These are phyloP conservation scores for Arthonia radiata DNA, from an alignment of 495 filamentous ascomycete species.

Conservation along the genomic window DNA sequence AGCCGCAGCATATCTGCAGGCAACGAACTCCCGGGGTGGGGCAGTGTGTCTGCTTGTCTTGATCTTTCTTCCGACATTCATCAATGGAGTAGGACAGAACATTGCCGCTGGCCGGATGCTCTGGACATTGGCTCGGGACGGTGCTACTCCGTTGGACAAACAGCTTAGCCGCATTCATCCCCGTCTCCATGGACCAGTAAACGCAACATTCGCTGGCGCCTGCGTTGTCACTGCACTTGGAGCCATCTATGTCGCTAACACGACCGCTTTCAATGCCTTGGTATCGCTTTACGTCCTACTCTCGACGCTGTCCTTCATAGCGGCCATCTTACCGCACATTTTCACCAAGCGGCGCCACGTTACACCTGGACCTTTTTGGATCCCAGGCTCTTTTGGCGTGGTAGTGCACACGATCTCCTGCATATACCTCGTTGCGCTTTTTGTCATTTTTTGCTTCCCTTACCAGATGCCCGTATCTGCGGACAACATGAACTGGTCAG, in stretches of 20 bases:
- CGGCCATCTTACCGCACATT: too few relatives aligned
- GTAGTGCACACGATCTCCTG: too few relatives aligned
- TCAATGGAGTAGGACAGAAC: conserved; percentile 39
- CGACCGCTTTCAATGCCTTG: conserved; percentile 8
- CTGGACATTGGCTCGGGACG: conserved; percentile 10
- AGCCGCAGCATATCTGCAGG: conserved; percentile 54
- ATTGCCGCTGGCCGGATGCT: conserved; percentile 14
- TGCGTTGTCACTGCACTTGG: conserved; percentile 9
- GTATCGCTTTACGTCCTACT: conserved; percentile 9
- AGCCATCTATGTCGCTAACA: conserved; percentile 6
- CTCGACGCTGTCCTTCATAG: too few relatives aligned
- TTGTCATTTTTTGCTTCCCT: too few relatives aligned
- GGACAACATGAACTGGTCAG: too few relatives aligned
- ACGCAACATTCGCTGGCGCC: conserved; percentile 7
- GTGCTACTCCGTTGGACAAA: conserved; percentile 1
- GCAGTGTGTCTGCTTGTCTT: conserved; percentile 46
- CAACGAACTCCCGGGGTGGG: conserved; percentile 34
- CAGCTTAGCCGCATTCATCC: conserved; percentile 2
- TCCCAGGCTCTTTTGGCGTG: too few relatives aligned
- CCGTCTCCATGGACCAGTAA: too few relatives aligned
- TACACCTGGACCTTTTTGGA: too few relatives aligned
- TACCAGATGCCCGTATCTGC: too few relatives aligned
- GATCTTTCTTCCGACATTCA: conserved; percentile 35
- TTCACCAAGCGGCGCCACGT: too few relatives aligned
- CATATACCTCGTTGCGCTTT: too few relatives aligned